Evolutionary conservation across 169 alveolate genomes (phyloP).

Genomic region (Babesia sp.): DNA sequence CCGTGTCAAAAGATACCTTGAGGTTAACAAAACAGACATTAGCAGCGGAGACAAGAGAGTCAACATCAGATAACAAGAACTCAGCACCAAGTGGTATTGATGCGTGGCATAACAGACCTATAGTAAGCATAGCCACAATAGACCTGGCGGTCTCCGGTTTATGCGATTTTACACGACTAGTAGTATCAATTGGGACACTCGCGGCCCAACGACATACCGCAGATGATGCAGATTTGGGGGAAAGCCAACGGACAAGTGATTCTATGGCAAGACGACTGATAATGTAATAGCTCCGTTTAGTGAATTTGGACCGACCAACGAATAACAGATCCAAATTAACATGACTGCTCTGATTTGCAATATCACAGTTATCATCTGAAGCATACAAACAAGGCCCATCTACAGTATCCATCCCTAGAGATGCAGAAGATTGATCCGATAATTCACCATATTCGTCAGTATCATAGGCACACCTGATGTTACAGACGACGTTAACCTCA

Average conservation of each 20-base stretch:
- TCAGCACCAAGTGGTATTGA: not conserved
- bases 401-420: not conserved
- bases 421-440: too few species aligned
- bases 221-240: slow-evolving; percentile 29
- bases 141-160: slow-evolving; percentile 41
- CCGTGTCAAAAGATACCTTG: slow-evolving; percentile 19
- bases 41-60: slow-evolving; percentile 51
- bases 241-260: slow-evolving; percentile 26
- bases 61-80: slow-evolving; percentile 4
- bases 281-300: slow-evolving; percentile 19
- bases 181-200: slow-evolving; percentile 47
- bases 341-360: not conserved
- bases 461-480: slow-evolving; percentile 3
- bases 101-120: slow-evolving; percentile 17
- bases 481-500: not conserved
- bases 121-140: slow-evolving; percentile 23
- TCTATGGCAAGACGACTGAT: slow-evolving; percentile 35
- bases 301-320: slow-evolving; percentile 25
- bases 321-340: slow-evolving; percentile 14
- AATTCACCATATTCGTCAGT: slow-evolving; percentile 14
- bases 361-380: not conserved
- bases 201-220: slow-evolving; percentile 47
- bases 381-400: not conserved
- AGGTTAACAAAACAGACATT: slow-evolving; percentile 51
- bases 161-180: slow-evolving; percentile 42